phyloP scores from a whole-genome alignment of 208 protist genomes.

The Tritrichomonas foetus region DNA sequence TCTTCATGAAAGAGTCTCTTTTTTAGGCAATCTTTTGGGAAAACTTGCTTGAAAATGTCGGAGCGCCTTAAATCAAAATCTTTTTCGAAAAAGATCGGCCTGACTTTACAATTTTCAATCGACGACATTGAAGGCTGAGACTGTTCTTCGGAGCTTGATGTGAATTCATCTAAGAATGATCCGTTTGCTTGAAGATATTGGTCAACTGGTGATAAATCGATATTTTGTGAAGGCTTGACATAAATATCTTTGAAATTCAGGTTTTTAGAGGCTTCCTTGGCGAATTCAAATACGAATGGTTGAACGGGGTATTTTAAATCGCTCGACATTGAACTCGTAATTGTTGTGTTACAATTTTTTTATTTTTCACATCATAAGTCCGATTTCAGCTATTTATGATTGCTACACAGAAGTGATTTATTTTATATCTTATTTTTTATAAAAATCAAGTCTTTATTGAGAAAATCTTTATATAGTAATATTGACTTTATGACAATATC shows the following conservation, averaged over 20 bases:
- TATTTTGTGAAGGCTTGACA: neutral
- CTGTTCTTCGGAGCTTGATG: neutral
- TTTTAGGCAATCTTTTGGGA: neutral
- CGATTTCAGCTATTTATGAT: no score
- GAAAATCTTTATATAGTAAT: no score
- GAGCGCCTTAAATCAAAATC: neutral
- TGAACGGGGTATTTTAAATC: conserved; percentile 34
- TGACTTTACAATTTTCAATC: neutral
- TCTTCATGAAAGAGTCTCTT: neutral
- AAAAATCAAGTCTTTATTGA: no score
- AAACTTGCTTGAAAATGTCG: neutral
- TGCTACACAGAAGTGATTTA: no score
- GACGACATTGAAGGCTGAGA: neutral
- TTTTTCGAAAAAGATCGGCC: neutral
- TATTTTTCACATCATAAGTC: no score
- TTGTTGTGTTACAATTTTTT: no score
- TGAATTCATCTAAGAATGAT: neutral
- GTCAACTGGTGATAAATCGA: neutral
- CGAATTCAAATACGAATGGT: conserved; percentile 32
- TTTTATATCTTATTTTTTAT: no score
- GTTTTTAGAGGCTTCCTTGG: neutral
- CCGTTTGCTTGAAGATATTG: neutral
- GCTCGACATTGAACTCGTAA: no score
- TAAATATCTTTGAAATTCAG: neutral
- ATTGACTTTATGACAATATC: no score